phyloP scores from a whole-genome alignment of 192 early-diverging fungal genomes.

The Coemansia sp. region DNA sequence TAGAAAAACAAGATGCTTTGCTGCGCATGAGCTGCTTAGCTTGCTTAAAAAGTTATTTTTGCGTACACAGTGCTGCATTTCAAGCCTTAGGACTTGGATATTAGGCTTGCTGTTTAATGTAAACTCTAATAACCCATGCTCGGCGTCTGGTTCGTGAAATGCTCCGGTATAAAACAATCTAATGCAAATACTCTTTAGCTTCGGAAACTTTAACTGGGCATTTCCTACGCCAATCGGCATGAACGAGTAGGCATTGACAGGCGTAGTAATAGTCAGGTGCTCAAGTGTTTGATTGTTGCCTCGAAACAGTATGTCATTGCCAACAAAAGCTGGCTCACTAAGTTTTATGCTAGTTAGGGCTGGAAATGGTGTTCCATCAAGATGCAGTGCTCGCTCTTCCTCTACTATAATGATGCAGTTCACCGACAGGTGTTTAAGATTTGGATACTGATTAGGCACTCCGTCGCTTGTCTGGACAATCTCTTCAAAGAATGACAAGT shows the following conservation, averaged over 20 bases:
- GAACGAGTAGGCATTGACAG: neutral
- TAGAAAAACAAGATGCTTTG: neutral
- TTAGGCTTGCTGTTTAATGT: neutral
- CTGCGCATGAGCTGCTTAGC: neutral
- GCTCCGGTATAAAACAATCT: neutral
- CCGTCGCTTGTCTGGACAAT: neutral
- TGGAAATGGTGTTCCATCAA: neutral
- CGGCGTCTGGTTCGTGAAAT: neutral
- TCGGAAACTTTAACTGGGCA: neutral
- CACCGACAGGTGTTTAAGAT: neutral
- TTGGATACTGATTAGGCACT: neutral
- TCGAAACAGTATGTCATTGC: neutral
- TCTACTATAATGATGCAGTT: neutral
- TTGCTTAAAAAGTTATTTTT: neutral
- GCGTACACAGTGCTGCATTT: neutral
- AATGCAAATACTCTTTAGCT: neutral
- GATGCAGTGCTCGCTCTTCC: neutral
- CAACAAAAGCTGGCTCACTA: neutral
- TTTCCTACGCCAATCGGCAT: neutral
- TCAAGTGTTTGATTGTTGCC: neutral
- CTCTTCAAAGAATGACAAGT: neutral
- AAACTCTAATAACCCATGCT: neutral
- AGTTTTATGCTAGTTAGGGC: neutral
- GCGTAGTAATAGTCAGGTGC: neutral
- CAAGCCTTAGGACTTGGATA: neutral